Percentiles rank a stretch among this genome's conserved stretches.
Conservation (phyloP, 768 basidiomycete genomes). For the Sarcomyxa edulis region DNA sequence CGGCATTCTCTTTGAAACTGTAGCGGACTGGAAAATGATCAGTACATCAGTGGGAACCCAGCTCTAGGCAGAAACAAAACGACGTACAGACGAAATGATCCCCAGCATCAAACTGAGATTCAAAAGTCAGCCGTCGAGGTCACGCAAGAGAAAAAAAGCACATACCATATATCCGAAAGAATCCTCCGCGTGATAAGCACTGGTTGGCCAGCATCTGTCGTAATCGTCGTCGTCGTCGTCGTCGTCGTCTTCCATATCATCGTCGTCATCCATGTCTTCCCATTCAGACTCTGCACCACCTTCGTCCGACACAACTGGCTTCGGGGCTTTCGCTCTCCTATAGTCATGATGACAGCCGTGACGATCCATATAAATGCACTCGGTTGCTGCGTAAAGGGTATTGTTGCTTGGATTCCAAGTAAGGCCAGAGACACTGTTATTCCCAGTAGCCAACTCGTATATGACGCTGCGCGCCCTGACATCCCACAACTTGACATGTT, state of each 20-base stretch:
- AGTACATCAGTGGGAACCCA: no score
- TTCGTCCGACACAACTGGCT: constrained; percentile 23
- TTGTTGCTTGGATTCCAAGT: constrained; percentile 25
- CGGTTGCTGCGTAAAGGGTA: constrained; percentile 29
- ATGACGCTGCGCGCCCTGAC: constrained; percentile 26
- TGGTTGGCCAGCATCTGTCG: constrained; percentile 41
- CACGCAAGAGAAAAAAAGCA: constrained; percentile 75
- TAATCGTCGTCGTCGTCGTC: constrained; percentile 31
- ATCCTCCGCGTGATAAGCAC: constrained; percentile 56
- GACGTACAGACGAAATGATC: no score
- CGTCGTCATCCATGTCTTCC: constrained; percentile 19
- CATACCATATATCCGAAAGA: constrained; percentile 66
- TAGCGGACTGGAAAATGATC: no score
- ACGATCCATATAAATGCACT: constrained; percentile 22
- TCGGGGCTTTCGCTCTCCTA: constrained; percentile 15
- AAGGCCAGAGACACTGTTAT: constrained; percentile 30
- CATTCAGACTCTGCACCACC: constrained; percentile 16
- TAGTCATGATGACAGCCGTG: constrained; percentile 15
- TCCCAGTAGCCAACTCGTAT: constrained; percentile 40
- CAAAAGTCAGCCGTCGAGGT: constrained; percentile 80
- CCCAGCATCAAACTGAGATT: constrained; percentile 80
- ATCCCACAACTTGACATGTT: constrained; percentile 39
- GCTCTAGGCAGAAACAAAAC: no score
- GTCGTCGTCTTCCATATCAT: constrained; percentile 22
- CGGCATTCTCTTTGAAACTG: no score